Evolutionary conservation across 306 rosid species (phyloP).

Genomic region (Casuarina glauca): DNA sequence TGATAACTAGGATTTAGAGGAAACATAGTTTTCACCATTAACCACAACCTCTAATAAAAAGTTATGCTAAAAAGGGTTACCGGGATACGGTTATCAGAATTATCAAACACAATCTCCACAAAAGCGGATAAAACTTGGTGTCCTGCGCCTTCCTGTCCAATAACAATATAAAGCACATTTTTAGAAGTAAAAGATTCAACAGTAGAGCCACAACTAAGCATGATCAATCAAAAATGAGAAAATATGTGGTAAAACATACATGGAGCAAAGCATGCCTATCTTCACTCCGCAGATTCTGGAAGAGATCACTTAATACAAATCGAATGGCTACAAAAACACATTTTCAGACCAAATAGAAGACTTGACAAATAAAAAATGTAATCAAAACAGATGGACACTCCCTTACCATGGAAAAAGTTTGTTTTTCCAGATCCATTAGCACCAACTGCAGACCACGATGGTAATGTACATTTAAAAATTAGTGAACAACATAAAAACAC

Average conservation of each 20-base stretch:
- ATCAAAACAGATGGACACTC: conserved; percentile 12
- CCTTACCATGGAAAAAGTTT: conserved; percentile 90
- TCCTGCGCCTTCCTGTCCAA: conserved; percentile 93
- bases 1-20: not conserved
- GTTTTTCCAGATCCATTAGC: conserved; percentile 99
- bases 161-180: conserved; percentile 13
- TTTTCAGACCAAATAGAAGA: not conserved
- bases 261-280: conserved; percentile 90
- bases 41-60: conserved; percentile 16
- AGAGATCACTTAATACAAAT: conserved; percentile 91
- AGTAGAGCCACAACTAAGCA: conserved; percentile 1
- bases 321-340: conserved; percentile 66
- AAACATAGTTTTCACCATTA: not conserved
- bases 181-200: conserved; percentile 4
- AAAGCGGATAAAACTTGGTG: conserved; percentile 86
- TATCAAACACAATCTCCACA: conserved; percentile 98
- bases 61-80: conserved; percentile 42
- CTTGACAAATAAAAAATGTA: conserved; percentile 4
- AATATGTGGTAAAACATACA: conserved; percentile 48
- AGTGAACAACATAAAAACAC: conserved; percentile 5
- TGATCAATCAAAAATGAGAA: conserved; percentile 11
- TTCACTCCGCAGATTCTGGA: conserved; percentile 78
- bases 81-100: conserved; percentile 95
- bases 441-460: conserved; percentile 64
- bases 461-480: conserved; percentile 14